Evolutionary conservation across 1,284 basidiomycete genomes (phyloP), one percentile per base, ranked within the genome.

Genomic region (Ustilago nuda): DNA sequence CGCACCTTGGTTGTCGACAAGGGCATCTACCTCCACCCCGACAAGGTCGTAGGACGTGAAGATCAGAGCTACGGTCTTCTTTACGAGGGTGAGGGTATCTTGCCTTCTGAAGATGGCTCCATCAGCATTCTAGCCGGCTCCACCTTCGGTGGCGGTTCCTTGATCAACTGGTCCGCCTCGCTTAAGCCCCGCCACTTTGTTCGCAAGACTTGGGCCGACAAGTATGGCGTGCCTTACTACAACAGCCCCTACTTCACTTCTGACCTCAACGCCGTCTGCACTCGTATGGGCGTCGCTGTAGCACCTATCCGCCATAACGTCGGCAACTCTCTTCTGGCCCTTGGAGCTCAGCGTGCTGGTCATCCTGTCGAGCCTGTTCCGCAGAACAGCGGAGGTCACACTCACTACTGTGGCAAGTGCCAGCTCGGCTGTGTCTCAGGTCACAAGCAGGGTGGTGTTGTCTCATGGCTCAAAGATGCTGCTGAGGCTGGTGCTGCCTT

Each of bases 81-180:
- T 58, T 87, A 87, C 77, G 87, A 88, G 66, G 72, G 73, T 4
- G 82, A 83, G 15, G 87, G 87, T 0, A 76, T 87, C 35, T 62
- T 87, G 48, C 84, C 85, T 12, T 85, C 82, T 27, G 86, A 87
- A 52, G 82, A 86, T 51, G 85, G 86, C 4, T 80, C 82, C 30
- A 75, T 87, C 62, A 86, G 82, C 53, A 61, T 88, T 27, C 76
- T 89, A 4, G 86, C 86, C 4, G 88, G 86, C 0, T 81, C 82
- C 15, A 86, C 85, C 17, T 88, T 88, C 32, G 88, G 88, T 7
- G 88, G 88, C 5, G 88, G 88, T 13, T 87, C 86, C 0, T 83
- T 86, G 23, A 85, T 89, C 81, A 89, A 89, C 77, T 89, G 88
- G 88, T 87, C 86, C 0, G 88, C 87, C 3, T 86, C 86, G 23